Evolutionary conservation across 208 protist genomes (phyloP).

Genomic region (Porcisia deanei): DNA sequence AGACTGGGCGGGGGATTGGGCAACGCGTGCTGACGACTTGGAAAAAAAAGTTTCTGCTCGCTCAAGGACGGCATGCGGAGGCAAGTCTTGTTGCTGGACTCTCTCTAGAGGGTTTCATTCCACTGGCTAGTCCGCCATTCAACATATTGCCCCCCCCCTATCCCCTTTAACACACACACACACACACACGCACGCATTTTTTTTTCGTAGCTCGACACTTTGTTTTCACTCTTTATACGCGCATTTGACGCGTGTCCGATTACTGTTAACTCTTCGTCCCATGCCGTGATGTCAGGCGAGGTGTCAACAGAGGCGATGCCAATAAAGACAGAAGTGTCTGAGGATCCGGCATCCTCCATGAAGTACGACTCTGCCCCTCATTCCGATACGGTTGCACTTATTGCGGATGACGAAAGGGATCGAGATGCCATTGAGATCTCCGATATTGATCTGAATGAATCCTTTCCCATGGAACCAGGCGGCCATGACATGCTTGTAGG

Average conservation of each 20-base stretch:
- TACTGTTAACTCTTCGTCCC: no score
- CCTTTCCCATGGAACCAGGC: neutral
- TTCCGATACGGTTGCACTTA: neutral
- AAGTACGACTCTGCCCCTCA: neutral
- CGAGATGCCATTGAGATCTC: slow-evolving; percentile 14
- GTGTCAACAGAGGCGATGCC: neutral
- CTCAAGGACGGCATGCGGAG: neutral
- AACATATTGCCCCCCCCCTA: neutral
- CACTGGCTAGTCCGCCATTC: no score
- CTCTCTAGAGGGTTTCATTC: neutral
- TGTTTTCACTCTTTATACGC: no score
- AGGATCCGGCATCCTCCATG: neutral
- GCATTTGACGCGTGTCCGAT: no score
- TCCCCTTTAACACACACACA: neutral
- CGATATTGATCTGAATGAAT: slow-evolving; percentile 1
- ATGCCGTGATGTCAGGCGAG: no score
- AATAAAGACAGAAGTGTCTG: neutral
- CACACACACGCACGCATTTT: neutral
- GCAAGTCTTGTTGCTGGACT: neutral
- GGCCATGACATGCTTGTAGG: slow-evolving; percentile 3
- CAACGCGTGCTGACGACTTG: neutral
- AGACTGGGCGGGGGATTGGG: neutral
- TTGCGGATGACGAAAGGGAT: slow-evolving; percentile 1
- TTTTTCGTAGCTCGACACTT: no score
- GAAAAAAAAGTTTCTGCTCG: neutral